A percentile compares a stretch with the other conserved stretches of the same genome.
These are phyloP conservation scores for Phoma sp. DNA, from an alignment of 2,329 filamentous ascomycete species.

Conservation along the genomic window DNA sequence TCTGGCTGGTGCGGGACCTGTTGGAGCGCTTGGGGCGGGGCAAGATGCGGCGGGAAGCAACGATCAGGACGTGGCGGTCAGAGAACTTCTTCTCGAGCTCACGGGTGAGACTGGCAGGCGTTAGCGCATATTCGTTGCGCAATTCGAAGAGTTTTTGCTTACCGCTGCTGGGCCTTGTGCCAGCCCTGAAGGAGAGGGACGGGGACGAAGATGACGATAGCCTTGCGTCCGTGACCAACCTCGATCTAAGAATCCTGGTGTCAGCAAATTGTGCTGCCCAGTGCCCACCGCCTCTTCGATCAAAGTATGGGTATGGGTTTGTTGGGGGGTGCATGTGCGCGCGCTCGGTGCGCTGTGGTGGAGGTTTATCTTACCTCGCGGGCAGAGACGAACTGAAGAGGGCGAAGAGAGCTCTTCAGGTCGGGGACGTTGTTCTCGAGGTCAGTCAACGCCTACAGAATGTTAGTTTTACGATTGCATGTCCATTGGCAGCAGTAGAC, in stretches of 20 bases:
- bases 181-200: constrained; percentile 97
- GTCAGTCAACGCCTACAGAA: constrained; percentile 77
- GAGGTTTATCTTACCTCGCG: constrained; percentile 85
- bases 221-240: constrained; percentile 99
- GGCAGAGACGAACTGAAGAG: constrained; percentile 98
- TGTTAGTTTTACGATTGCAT: constrained; percentile 25
- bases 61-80: constrained; percentile 98
- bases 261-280: constrained; percentile 60
- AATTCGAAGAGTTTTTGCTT: constrained; percentile 54
- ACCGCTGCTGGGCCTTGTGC: constrained; percentile 99
- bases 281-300: constrained; percentile 62
- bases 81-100: constrained; percentile 99
- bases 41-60: constrained; percentile 97
- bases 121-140: constrained; percentile 8
- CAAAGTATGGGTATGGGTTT: constrained; percentile 25
- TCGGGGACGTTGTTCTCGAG: constrained; percentile 99
- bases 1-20: constrained; percentile 94
- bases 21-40: constrained; percentile 98
- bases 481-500: constrained; percentile 45
- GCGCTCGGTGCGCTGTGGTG: constrained; percentile 39
- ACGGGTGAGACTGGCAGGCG: constrained; percentile 79
- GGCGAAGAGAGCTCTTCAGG: constrained; percentile 93
- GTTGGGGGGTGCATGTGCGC: constrained; percentile 12
- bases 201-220: constrained; percentile 99
- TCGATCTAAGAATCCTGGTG: constrained; percentile 82